Base-by-base conservation (phyloP, 129 eudicot species). In the Centella asiatica region DNA sequence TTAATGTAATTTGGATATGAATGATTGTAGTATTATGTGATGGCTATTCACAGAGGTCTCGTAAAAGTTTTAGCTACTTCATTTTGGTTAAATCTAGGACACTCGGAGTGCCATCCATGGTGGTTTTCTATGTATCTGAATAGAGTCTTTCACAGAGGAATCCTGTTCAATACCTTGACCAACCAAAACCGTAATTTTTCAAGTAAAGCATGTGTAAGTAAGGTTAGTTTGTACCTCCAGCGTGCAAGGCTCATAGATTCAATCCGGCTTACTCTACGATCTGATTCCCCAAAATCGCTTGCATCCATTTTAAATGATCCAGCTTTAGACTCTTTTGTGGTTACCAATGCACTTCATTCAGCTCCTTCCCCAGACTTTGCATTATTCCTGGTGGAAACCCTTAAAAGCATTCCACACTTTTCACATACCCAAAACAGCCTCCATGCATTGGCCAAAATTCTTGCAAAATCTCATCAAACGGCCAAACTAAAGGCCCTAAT, bases 361-460 rank as follows among this genome's bases (percentile, higher is more conserved):
- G 88, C 98, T 48, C 96, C 96, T 23, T 84, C 96, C 3, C 95
- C 86, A 1, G 79, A 72, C 13, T 74, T 88, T 67, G 96, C 98
- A 0, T 74, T 92, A 31, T 75, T 65, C 52, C 57, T 92, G 53
- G 68, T 82, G 29, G 90, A 87, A 59, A 54, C 72, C 62, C 88
- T 92, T 13, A 79, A 92, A 53, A 76, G 52, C 13, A 23, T 79
- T 47, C 84, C 85, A 20, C 65, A 75, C 67, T 87, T 92, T 69
- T 37, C 44, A 29, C 98, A 92, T 72, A 81, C 85, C 25, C 85
- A 87, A n/a, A 71, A 71, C 32, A 81, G 90, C 42, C 94, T 92
- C 24, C 45, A 70, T 27, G 85, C 98, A 0, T 50, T 92, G 57
- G 90, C 95, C 1, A 92, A 84, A 65, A 71, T 78, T 28, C 95